Base-by-base conservation (phyloP, 2,329 filamentous ascomycete species). In the Alternaria arbusti region DNA sequence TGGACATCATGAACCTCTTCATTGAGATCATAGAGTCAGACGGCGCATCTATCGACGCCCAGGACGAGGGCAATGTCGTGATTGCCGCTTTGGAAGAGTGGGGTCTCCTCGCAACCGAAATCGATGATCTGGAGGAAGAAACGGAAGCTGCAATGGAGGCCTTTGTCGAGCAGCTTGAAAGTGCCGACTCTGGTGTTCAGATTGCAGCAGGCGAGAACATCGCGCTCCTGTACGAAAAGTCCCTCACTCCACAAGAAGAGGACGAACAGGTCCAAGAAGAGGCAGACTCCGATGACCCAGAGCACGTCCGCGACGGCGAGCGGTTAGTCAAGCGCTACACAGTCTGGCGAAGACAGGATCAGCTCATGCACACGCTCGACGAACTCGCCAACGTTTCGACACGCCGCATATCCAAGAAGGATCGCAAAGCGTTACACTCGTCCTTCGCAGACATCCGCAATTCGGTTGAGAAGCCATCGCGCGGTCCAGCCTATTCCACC, bases 131-230 rank as follows among this genome's bases (percentile, higher is more conserved):
- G 46, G 88, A 92, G 69, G 86, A 87, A 15, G 85, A 89, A 64
- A 92, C 90, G 30, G 89, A 93, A 67, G 82, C 88, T 26, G 90
- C 92, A 15, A 87, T 96, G 71, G 91, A 96, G 57, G 89, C 90
- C 2, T 93, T 97, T 70, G 89, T 92, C 45, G 93, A 97, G 51
- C 94, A 97, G 79, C 89, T 97, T 17, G 89, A 94, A 63, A 93
- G 91, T 76, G 85, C 85, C 30, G 89, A 93, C 62, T 83, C 89
- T 1, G 83, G 86, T 9, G 91, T 97, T 1, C 92, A 96, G 73
- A 88, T 93, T 49, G 88, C 90, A 4, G 91, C 93, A 0, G 93
- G 91, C 4, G 88, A 91, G 74, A 92, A 92, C 77, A 94, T 97
- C 63, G 93, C 93, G 1, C 84, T 96, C 10, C 84, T 97, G 11